Percentiles rank a stretch among this genome's conserved stretches.
These are phyloP conservation scores for Chaetothyriales sp. DNA, from an alignment of 2,329 filamentous ascomycete genomes.

Conservation along the genomic window DNA sequence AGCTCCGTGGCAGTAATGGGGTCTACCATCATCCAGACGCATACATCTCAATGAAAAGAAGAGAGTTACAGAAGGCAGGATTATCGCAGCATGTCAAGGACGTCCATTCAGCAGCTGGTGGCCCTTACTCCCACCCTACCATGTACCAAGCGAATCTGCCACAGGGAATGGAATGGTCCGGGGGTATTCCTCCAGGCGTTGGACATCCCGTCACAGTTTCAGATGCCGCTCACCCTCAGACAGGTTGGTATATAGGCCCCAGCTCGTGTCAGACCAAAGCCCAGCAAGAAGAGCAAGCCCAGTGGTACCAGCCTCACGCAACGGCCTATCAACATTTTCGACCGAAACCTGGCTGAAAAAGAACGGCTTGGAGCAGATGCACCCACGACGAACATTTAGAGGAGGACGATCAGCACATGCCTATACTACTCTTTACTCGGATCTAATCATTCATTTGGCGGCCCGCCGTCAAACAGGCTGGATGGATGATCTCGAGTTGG, in stretches of 20 bases:
- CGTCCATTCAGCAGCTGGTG: not conserved
- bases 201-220: not conserved
- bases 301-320: not conserved
- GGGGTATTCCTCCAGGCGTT: not conserved
- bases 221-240: not conserved
- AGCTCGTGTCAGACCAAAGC: not conserved
- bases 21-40: not conserved
- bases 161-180: not conserved
- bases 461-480: not conserved
- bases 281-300: not conserved
- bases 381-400: not conserved
- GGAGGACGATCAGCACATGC: not conserved
- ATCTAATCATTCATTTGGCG: not conserved
- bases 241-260: not conserved
- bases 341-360: not conserved
- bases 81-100: not conserved
- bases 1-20: not conserved
- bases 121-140: not conserved
- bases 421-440: not conserved
- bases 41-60: not conserved
- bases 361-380: not conserved
- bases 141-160: not conserved
- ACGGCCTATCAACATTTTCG: not conserved
- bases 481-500: not conserved
- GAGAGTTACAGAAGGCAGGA: not conserved